These are phyloP conservation scores for Pyricularia sp. DNA, from an alignment of 2,329 filamentous ascomycete genomes.

Conservation along the genomic window DNA sequence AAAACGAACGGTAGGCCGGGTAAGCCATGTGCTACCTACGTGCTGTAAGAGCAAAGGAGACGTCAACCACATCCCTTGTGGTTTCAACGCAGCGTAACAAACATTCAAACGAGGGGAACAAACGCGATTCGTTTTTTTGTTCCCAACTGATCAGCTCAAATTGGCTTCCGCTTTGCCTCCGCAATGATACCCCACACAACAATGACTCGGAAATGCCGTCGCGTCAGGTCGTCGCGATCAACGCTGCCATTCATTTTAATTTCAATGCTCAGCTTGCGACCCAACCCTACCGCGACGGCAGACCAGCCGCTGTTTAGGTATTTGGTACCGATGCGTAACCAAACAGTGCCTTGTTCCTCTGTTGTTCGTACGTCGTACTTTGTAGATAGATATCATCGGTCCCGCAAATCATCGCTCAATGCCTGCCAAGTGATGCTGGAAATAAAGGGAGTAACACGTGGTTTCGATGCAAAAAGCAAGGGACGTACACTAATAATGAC, in stretches of 20 bases:
- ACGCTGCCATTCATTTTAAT: not conserved
- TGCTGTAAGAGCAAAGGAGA: not conserved
- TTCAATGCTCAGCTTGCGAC: not conserved
- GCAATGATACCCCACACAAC: not conserved
- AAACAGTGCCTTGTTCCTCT: not conserved
- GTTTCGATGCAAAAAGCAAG: not conserved
- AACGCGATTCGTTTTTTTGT: not conserved
- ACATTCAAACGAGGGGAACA: not conserved
- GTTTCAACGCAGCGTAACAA: not conserved
- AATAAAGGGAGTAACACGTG: not conserved
- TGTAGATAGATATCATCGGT: not conserved
- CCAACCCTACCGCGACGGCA: not conserved
- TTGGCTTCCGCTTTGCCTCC: not conserved
- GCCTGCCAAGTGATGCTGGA: not conserved
- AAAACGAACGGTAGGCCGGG: not conserved
- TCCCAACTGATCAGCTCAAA: not conserved
- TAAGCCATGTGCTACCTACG: not conserved
- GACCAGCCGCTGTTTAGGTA: not conserved
- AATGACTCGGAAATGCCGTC: constrained; percentile 1
- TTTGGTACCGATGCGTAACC: not conserved
- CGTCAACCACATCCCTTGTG: not conserved
- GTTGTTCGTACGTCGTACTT: not conserved
- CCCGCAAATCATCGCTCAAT: not conserved
- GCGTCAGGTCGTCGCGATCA: not conserved
- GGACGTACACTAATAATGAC: not conserved